A percentile compares a stretch with the other conserved stretches of the same genome.
phyloP scores from a whole-genome alignment of 2,329 filamentous ascomycete species.

The Neoascochyta sp. region DNA sequence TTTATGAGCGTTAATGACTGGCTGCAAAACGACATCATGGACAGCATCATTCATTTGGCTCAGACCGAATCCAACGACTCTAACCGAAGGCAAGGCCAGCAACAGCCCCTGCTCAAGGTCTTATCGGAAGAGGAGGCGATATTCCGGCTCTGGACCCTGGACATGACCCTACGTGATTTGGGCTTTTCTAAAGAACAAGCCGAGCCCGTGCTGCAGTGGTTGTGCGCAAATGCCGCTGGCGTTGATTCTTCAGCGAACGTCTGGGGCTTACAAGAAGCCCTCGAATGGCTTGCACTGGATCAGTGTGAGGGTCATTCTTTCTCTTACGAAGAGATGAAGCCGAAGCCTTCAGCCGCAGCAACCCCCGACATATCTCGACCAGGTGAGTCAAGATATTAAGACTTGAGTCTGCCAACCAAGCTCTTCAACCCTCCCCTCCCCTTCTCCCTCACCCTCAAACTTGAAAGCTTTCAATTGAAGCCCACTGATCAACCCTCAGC shows the following conservation, averaged over 20 bases:
- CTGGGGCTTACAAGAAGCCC: constrained; percentile 81
- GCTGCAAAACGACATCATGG: constrained; percentile 74
- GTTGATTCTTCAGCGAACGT: constrained; percentile 58
- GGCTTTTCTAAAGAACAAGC: constrained; percentile 56
- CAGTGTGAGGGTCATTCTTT: constrained; percentile 66
- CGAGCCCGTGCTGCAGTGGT: constrained; percentile 32
- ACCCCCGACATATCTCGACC: constrained; percentile 25
- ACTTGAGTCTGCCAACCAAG: too few relatives aligned
- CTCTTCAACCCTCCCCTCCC: too few relatives aligned
- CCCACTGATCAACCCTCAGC: too few relatives aligned
- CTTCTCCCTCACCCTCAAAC: too few relatives aligned
- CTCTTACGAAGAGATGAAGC: constrained; percentile 55
- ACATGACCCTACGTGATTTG: constrained; percentile 65
- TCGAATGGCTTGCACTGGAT: constrained; percentile 87
- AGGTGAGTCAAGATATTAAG: too few relatives aligned
- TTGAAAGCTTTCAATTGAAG: too few relatives aligned
- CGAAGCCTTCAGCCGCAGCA: constrained; percentile 14
- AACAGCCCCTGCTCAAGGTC: constrained; percentile 40
- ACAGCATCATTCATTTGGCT: constrained; percentile 71
- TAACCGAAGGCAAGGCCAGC: constrained; percentile 46
- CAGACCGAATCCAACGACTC: constrained; percentile 57
- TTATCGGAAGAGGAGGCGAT: constrained; percentile 72
- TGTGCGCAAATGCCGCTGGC: constrained; percentile 34
- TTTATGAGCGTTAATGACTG: constrained; percentile 69
- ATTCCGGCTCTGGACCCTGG: constrained; percentile 78